Evolutionary conservation across 1,284 basidiomycete genomes (phyloP).

Genomic region (Sporisorium scitamineum): DNA sequence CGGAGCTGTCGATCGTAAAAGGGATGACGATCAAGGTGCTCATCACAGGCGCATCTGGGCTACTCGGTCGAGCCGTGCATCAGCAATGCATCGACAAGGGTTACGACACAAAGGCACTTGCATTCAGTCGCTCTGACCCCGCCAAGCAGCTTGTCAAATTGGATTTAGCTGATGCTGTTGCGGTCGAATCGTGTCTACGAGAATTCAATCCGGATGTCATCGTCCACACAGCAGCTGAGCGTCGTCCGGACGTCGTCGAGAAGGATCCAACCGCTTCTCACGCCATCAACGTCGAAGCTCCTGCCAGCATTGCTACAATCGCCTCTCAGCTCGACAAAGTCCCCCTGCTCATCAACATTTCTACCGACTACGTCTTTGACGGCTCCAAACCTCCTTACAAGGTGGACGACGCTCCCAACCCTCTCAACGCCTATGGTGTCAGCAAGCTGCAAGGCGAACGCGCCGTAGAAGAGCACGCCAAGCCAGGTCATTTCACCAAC

Average conservation of each 20-base stretch:
- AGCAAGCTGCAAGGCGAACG: constrained; percentile 66
- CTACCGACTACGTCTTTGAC: constrained; percentile 70
- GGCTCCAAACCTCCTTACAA: constrained; percentile 71
- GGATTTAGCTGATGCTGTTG: constrained; percentile 71
- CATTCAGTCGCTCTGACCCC: constrained; percentile 70
- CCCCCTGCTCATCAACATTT: constrained; percentile 71
- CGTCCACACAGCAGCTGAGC: constrained; percentile 73
- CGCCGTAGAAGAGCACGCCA: constrained; percentile 63
- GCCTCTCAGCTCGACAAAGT: constrained; percentile 54
- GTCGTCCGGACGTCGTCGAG: constrained; percentile 69
- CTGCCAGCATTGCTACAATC: constrained; percentile 67
- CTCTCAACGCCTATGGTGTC: constrained; percentile 72
- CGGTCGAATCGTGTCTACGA: constrained; percentile 70
- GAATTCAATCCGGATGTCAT: constrained; percentile 70
- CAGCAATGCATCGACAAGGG: constrained; percentile 34
- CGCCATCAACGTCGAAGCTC: constrained; percentile 72
- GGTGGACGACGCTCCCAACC: constrained; percentile 70
- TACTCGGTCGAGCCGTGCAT: constrained; percentile 71
- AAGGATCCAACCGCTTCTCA: constrained; percentile 71
- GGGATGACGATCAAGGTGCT: constrained; percentile 58
- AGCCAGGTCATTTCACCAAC: constrained; percentile 61
- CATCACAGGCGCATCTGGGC: constrained; percentile 72
- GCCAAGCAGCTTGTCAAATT: constrained; percentile 69
- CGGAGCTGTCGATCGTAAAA: background rate
- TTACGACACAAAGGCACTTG: constrained; percentile 65